These are phyloP conservation scores for Dryas octopetala DNA, from an alignment of 306 rosid species.

Conservation along the genomic window DNA sequence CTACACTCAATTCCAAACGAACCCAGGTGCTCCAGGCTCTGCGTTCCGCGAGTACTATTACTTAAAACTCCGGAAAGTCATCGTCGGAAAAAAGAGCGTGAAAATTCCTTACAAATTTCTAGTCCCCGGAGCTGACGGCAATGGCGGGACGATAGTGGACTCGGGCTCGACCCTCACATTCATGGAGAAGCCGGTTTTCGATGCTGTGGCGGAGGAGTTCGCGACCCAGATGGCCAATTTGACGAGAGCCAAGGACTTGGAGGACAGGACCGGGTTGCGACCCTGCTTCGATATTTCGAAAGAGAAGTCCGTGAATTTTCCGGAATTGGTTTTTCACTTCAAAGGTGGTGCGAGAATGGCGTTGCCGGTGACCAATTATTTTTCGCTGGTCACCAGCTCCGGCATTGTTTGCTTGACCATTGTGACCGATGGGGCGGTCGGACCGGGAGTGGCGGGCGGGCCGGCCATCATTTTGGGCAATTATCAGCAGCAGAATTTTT, in stretches of 20 bases:
- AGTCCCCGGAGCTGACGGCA: conserved; percentile 52
- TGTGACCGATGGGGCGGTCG: conserved; percentile 32
- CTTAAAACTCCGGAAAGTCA: conserved; percentile 47
- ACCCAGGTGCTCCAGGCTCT: conserved; percentile 36
- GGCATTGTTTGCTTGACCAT: conserved; percentile 61
- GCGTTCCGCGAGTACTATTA: conserved; percentile 65
- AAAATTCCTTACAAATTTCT: conserved; percentile 51
- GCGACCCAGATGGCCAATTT: conserved; percentile 57
- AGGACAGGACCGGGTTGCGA: conserved; percentile 55
- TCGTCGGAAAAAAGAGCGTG: conserved; percentile 52
- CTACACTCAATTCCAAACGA: conserved; percentile 69
- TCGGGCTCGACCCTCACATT: conserved; percentile 82
- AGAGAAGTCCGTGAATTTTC: conserved; percentile 37
- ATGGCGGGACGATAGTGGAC: conserved; percentile 83
- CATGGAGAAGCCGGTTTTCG: conserved; percentile 61
- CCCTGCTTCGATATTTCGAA: conserved; percentile 58
- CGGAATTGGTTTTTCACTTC: conserved; percentile 57
- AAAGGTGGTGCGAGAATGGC: conserved; percentile 86
- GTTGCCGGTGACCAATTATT: conserved; percentile 55
- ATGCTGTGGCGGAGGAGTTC: conserved; percentile 48
- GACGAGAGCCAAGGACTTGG: conserved; percentile 53
- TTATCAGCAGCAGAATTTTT: conserved; percentile 77
- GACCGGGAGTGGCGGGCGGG: conserved; percentile 34
- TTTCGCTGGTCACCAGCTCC: conserved; percentile 41
- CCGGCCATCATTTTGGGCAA: conserved; percentile 84